Evolutionary conservation across 2,329 filamentous ascomycete species (phyloP), one percentile per base, ranked within the genome.

Genomic region (Macrophomina tecta): DNA sequence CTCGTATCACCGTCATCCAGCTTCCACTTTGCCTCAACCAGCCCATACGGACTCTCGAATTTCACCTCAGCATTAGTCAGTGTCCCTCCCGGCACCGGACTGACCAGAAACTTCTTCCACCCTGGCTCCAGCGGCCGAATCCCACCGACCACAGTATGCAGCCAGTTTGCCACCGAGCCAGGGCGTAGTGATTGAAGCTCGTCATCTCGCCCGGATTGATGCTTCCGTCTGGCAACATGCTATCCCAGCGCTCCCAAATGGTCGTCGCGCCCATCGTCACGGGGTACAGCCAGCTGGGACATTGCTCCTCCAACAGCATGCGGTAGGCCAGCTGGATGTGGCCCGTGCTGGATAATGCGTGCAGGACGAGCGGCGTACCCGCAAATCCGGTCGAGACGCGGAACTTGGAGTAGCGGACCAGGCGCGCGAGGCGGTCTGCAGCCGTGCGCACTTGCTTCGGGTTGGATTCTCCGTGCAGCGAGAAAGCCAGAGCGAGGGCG

Each of bases 201-300:
- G 82, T 83, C 83, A 85, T 85, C 38, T 75, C 70, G 0, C 82
- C 80, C 0, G 80, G 75, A 64, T 85, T 85, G 16, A 84, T 70
- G 0, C 69, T 75, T 0, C 82, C 82, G 65, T 84, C 74, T 0
- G 81, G 74, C 0, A 84, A 70, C 38, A 85, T 73, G 34, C 79
- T 81, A 58, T 85, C 82, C 83, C 83, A 85, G 2, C 84, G 77
- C 68, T 85, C 83, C 83, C 83, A 85, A 0, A 80, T 82, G 0
- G 83, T 85, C 0, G 83, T 85, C 0, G 77, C 83, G 9, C 76
- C 76, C 78, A 81, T 80, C 0, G 75, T 77, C 5, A 85, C 78
- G 12, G 81, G 82, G 61, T 84, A 85, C 0, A 85, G 71, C 83
- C 83, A 85, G 0, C 79, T 82, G 0, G 82, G 83, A 1, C 79